A percentile compares a stretch with the other conserved stretches of the same genome.
These are phyloP conservation scores for Debaryomyces nepalensis DNA, from an alignment of 1,139 yeast species.

Conservation along the genomic window DNA sequence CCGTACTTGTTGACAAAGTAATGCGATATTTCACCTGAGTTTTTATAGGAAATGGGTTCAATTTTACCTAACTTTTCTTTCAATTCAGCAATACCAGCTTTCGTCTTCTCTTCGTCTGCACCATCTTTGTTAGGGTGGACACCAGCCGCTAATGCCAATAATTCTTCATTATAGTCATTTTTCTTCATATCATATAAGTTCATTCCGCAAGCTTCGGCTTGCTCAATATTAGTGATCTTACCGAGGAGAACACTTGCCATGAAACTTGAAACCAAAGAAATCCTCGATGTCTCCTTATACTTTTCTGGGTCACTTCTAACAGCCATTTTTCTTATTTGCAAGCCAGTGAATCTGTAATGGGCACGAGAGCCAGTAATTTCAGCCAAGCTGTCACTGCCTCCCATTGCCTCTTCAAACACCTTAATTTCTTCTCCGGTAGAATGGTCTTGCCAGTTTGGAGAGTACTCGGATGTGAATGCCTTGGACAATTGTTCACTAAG, in stretches of 20 bases:
- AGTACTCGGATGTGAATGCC: slow-evolving; percentile 64
- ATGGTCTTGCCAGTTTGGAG: slow-evolving; percentile 97
- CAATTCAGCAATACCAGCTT: slow-evolving; percentile 42
- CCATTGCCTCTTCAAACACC: slow-evolving; percentile 62
- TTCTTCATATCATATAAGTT: slow-evolving; percentile 72
- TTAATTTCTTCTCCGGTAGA: slow-evolving; percentile 74
- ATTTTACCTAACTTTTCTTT: slow-evolving; percentile 56
- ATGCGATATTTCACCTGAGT: slow-evolving; percentile 50
- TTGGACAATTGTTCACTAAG: slow-evolving; percentile 50
- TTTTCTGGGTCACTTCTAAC: slow-evolving; percentile 52
- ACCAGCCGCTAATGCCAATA: slow-evolving; percentile 58
- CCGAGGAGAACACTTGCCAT: slow-evolving; percentile 76
- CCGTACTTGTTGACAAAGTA: slow-evolving; percentile 74
- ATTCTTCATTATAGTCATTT: slow-evolving; percentile 55
- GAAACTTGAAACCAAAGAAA: slow-evolving; percentile 80
- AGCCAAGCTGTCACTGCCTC: slow-evolving; percentile 70
- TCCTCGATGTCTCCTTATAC: slow-evolving; percentile 61
- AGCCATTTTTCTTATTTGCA: slow-evolving; percentile 80
- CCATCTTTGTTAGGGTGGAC: slow-evolving; percentile 44
- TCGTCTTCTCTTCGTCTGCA: slow-evolving; percentile 27
- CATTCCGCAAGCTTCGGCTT: slow-evolving; percentile 93
- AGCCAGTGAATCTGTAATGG: slow-evolving; percentile 88
- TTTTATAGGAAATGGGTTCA: slow-evolving; percentile 48
- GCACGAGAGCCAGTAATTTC: slow-evolving; percentile 81
- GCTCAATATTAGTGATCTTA: slow-evolving; percentile 65